Evolutionary conservation across 768 basidiomycete genomes (phyloP), one percentile per base, ranked within the genome.

Genomic region (Boletus coccyginus): DNA sequence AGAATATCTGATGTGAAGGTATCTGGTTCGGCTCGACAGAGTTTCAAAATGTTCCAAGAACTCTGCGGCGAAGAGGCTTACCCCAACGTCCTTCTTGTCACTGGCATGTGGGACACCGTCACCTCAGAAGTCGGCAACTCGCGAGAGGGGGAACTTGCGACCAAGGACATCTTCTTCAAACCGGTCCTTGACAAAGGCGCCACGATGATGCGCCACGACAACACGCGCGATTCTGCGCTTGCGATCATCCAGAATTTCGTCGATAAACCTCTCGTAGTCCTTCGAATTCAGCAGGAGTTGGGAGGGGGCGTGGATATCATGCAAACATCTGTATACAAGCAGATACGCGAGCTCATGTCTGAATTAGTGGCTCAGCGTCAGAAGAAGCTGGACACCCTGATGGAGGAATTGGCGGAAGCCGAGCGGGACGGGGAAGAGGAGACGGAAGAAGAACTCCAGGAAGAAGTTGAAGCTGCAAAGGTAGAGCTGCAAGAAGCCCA

Each of bases 281-380:
- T 86, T 13, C 77, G 74, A 21, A 82, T 86, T 48, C 84, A 85
- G 59, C 64, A 65, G n/a, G 84, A 86, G 62, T 69, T 85, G 3
- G 77, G 77, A 38, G 69, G 75, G 24, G 70, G 75, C 6, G 72
- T 75, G 51, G 73, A 78, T 43, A 75, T 85, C 40, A 70, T 76
- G 29, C 72, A 85, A 55, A 84, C 85, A 0, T 70, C 72, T 5
- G 83, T 83, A 1, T 83, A 78, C n/a, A 73, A 62, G 43, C 83
- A 82, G 56, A 72, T 86, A 5, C 74, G 74, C 48, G 72, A 74
- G 29, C 78, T 82, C n/a, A 69, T 83, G 9, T 71, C 72, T 57
- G 77, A 77, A 46, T 74, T 80, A 52, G 73, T 76, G 14, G 59
- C 72, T 55, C 73, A 74, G 42, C 76, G 80, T 53, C 67, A 76